Evolutionary conservation across 352 stramenopile genomes (phyloP), one percentile per base, ranked within the genome.

Genomic region (Phytophthora crassamura): DNA sequence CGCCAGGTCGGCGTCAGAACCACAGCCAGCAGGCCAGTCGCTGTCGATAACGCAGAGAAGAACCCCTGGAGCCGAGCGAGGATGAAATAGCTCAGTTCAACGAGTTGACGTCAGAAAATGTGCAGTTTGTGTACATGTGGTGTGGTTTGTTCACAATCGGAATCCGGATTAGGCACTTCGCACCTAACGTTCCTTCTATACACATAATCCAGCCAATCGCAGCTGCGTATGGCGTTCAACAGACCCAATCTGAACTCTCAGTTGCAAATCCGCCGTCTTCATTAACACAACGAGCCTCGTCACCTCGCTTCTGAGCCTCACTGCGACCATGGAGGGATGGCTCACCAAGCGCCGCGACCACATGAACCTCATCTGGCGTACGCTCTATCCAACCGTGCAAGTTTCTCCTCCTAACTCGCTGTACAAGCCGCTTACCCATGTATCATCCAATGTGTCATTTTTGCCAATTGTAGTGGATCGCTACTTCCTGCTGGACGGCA

Each of bases 331-430:
- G 88, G 86, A 95, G 61, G 88, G 88, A 68, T 95, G 88, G 88
- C 80, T 95, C 59, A 94, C 88, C 36, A 94, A 94, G 79, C 86
- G 88, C 45, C 84, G 88, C 35, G 88, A 95, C 67, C 88, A 95
- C 78, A 95, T 95, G 88, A 95, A 95, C 72, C 81, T 95, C 66
- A 95, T 95, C 69, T 95, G 88, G 88, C 71, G 88, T 95, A 86
- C 69, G 83, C 74, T 4, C 16, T 30, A 14, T 58, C 39, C 32
- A 30, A 2, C 8, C 16, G 14, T 57, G 20, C 30, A 65, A 60
- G 38, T 60, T 25, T 3, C 38, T 15, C 15, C 10, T 7, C 28
- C 11, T 6, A 46, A 22, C 9, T 10, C 35, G 0, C 8, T 28
- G 11, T 59, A 58, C 20, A 59, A 64, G 53, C 6, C 41, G 46